A percentile compares a stretch with the other conserved stretches of the same genome.
phyloP scores from a whole-genome alignment of 2,329 filamentous ascomycete species.

The Passalora sequoiae region DNA sequence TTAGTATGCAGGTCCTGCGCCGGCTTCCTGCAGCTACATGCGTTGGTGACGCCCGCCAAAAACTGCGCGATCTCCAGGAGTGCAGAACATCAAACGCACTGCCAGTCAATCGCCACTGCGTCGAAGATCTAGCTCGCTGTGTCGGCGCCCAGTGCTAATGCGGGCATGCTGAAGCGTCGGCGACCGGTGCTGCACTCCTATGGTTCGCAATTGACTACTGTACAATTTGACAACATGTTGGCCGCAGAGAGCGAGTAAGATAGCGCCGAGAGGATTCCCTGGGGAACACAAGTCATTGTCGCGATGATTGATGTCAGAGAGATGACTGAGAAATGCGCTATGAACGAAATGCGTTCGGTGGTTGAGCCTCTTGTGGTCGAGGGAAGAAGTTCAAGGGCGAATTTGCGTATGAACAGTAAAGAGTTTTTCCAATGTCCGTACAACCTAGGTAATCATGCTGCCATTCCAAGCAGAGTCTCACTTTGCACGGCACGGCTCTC shows the following conservation, averaged over 20 bases:
- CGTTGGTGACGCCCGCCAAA: neutral
- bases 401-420: too few relatives aligned
- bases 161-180: neutral
- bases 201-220: neutral
- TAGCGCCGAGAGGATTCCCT: neutral
- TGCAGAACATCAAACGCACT: neutral
- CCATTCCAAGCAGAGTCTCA: too few relatives aligned
- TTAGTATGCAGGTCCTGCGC: slow-evolving; percentile 1
- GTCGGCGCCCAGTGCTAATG: neutral
- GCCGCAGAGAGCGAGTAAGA: neutral
- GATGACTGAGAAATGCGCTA: too few relatives aligned
- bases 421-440: too few relatives aligned
- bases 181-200: slow-evolving; percentile 1
- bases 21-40: slow-evolving; percentile 2
- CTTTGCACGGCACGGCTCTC: too few relatives aligned
- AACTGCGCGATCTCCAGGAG: slow-evolving; percentile 1
- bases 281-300: neutral
- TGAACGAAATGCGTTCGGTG: too few relatives aligned
- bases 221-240: neutral
- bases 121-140: neutral
- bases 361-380: too few relatives aligned
- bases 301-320: neutral
- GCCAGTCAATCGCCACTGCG: neutral
- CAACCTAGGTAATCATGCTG: too few relatives aligned
- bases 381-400: too few relatives aligned